Percentiles rank a stretch among this genome's conserved stretches.
These are phyloP conservation scores for Cytospora schulzeri DNA, from an alignment of 2,329 filamentous ascomycete species.

Conservation along the genomic window DNA sequence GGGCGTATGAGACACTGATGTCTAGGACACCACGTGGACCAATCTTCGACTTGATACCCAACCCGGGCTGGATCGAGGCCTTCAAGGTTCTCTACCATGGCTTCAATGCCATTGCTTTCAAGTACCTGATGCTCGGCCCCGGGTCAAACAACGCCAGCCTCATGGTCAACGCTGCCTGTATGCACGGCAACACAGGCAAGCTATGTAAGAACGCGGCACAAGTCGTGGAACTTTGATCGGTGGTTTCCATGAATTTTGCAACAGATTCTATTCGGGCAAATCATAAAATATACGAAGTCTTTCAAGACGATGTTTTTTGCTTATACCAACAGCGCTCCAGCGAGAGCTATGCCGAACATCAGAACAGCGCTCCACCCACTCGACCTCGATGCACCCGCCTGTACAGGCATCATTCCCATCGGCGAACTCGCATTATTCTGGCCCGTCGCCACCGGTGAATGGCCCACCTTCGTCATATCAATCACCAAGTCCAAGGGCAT, in stretches of 20 bases:
- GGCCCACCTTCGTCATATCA: constrained; percentile 13
- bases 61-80: constrained; percentile 50
- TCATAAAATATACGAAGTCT: not conserved
- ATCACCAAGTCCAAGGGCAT: constrained; percentile 33
- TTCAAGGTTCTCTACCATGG: constrained; percentile 48
- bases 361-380: not conserved
- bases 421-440: not conserved
- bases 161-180: constrained; percentile 61
- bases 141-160: constrained; percentile 52
- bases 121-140: constrained; percentile 58
- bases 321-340: not conserved
- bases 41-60: constrained; percentile 49
- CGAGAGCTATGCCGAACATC: constrained; percentile 3
- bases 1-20: constrained; percentile 68
- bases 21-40: constrained; percentile 45
- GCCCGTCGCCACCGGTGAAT: constrained; percentile 14
- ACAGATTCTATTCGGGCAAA: not conserved
- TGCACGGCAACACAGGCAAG: constrained; percentile 55
- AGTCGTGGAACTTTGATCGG: constrained; percentile 40
- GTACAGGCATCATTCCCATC: constrained; percentile 12
- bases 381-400: constrained; percentile 10
- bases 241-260: not conserved
- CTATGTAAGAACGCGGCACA: constrained; percentile 43
- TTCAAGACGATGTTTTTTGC: not conserved
- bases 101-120: constrained; percentile 52